Base-by-base conservation (phyloP, 257 asterid genomes). In the Nyctanthes arbortristis region DNA sequence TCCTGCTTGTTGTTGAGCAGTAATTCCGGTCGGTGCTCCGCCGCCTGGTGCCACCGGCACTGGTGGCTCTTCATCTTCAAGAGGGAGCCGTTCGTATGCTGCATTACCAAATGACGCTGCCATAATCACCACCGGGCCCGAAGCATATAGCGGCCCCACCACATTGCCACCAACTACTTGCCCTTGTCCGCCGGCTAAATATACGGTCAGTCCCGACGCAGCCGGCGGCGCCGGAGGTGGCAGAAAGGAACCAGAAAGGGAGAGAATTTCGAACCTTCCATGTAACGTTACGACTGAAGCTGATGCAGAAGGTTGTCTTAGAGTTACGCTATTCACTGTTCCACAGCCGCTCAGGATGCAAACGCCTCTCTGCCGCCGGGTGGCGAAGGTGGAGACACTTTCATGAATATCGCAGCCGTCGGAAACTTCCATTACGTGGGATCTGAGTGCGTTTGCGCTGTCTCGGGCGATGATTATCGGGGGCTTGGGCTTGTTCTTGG, bases 41-140 rank as follows among this genome's bases (percentile, higher is more conserved):
- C 82, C 67, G 49, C 83, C 55, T 13, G 54, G 59, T 18, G 35
- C 70, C 16, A 74, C 52, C 0, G 73, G 40, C 1, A 60, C 33
- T 16, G 69, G 45, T 7, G 58, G 67, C 6, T 80, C 85, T 0
- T 83, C 88, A 0, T 83, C 84, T 34, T 83, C 88, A 13, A 83
- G 66, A 32, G 88, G 88, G 67, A 83, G 70, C 27, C 88, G 68
- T 81, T 83, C 88, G 47, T 83, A 83, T 7, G 88, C 88, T 0
- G 88, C 88, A 54, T 83, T 83, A 0, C 88, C 84, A 27, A 83
- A 83, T 5, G 88, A 77, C 0, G 88, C 88, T 2, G 88, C 85
- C 88, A 83, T 83, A 24, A 83, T 75, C 13, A 83, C 84, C 9
- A 83, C 88, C 0, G 88, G 88, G 7, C 88, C 88, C 1, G 88